These are phyloP conservation scores for Juglanconis oblonga DNA, from an alignment of 2,329 filamentous ascomycete genomes.

Conservation along the genomic window DNA sequence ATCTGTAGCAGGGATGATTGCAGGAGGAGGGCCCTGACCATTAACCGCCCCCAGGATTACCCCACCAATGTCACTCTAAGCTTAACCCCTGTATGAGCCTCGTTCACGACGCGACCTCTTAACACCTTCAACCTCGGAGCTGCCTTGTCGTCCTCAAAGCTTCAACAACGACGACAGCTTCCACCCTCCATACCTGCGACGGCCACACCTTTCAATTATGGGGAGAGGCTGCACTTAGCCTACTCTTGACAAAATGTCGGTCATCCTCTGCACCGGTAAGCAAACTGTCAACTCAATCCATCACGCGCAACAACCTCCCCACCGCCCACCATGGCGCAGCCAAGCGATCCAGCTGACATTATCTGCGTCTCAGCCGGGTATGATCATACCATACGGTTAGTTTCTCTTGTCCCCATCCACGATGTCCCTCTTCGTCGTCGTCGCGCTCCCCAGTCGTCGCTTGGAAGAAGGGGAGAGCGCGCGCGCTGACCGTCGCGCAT, in stretches of 20 bases:
- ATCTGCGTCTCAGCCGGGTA: slow-evolving; percentile 48
- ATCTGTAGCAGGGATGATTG: background rate
- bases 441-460: background rate
- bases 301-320: background rate
- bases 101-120: background rate
- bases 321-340: background rate
- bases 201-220: slow-evolving; percentile 15
- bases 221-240: slow-evolving; percentile 13
- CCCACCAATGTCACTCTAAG: slow-evolving; percentile 6
- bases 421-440: background rate
- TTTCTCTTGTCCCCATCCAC: background rate
- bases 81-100: slow-evolving; percentile 10
- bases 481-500: slow-evolving; percentile 9
- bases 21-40: background rate
- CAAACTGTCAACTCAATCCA: background rate
- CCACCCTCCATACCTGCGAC: background rate
- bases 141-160: slow-evolving; percentile 3
- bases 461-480: background rate
- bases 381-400: slow-evolving; percentile 60
- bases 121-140: slow-evolving; percentile 5
- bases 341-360: slow-evolving; percentile 15
- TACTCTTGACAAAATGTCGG: slow-evolving; percentile 45
- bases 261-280: slow-evolving; percentile 61
- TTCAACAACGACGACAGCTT: background rate
- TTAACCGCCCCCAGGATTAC: background rate